Evolutionary conservation across 208 protist genomes (phyloP).

Genomic region (Angomonas deanei): DNA sequence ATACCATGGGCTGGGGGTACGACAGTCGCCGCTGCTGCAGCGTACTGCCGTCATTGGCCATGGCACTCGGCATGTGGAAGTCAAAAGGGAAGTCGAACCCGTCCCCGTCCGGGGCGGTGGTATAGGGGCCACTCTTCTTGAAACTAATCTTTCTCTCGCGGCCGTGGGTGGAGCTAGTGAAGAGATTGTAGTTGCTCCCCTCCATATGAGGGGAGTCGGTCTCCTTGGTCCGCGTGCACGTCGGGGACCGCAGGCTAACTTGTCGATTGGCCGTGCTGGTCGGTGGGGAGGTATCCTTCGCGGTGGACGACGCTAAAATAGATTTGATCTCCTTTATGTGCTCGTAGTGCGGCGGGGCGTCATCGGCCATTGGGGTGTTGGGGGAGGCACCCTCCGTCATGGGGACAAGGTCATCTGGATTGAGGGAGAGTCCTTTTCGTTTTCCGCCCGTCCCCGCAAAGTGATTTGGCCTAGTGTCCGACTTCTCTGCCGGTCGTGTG

Average conservation of each 20-base stretch:
- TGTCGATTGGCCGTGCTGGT: no score
- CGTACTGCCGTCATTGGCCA: neutral
- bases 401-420: neutral
- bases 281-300: neutral
- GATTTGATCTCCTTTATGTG: neutral
- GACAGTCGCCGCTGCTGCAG: neutral
- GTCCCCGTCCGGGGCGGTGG: no score
- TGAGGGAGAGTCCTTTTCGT: neutral
- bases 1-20: neutral
- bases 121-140: no score
- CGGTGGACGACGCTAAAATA: neutral
- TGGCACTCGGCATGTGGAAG: no score
- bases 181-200: no score
- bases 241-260: no score
- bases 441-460: neutral
- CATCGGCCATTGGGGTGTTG: neutral
- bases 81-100: no score
- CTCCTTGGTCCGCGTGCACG: no score
- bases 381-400: neutral
- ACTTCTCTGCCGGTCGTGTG: neutral
- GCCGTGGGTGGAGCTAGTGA: no score
- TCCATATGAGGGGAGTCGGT: no score
- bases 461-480: neutral
- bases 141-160: no score
- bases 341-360: neutral